phyloP scores from a whole-genome alignment of 2,329 filamentous ascomycete genomes.

The Fusarium sarcochroum region DNA sequence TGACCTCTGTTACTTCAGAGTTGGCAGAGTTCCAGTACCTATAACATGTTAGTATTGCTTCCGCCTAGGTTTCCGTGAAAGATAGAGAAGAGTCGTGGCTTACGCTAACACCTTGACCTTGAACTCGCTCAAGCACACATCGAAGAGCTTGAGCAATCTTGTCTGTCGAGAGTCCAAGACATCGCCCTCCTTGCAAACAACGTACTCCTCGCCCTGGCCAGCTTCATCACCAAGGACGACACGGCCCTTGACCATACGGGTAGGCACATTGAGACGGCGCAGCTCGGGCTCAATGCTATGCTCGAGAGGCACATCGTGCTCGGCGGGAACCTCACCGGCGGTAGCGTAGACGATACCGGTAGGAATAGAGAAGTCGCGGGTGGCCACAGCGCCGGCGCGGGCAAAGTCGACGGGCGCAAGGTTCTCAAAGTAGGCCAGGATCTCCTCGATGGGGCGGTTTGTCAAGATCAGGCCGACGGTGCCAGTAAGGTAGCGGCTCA shows the following conservation, averaged over 20 bases:
- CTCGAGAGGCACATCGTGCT: slow-evolving; percentile 88
- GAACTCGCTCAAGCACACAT: slow-evolving; percentile 92
- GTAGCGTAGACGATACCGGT: slow-evolving; percentile 85
- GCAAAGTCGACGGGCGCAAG: slow-evolving; percentile 89
- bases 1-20: slow-evolving; percentile 70
- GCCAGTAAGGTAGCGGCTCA: slow-evolving; percentile 80
- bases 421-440: slow-evolving; percentile 79
- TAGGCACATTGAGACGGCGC: slow-evolving; percentile 90
- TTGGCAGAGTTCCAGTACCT: slow-evolving; percentile 75
- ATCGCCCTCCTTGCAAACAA: slow-evolving; percentile 88
- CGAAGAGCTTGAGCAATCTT: slow-evolving; percentile 92
- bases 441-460: slow-evolving; percentile 76
- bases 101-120: slow-evolving; percentile 82
- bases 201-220: slow-evolving; percentile 73
- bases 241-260: slow-evolving; percentile 88
- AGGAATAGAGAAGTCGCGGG: slow-evolving; percentile 84
- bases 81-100: slow-evolving; percentile 49
- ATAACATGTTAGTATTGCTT: slow-evolving; percentile 32
- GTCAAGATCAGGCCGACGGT: slow-evolving; percentile 94
- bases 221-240: slow-evolving; percentile 76
- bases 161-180: slow-evolving; percentile 92
- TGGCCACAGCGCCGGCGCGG: slow-evolving; percentile 83
- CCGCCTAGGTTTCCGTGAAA: neutral
- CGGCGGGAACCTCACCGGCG: slow-evolving; percentile 82
- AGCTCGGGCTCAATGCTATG: slow-evolving; percentile 93